These are phyloP conservation scores for Kwoniella heveanensis DNA, from an alignment of 768 basidiomycete genomes.

Conservation along the genomic window DNA sequence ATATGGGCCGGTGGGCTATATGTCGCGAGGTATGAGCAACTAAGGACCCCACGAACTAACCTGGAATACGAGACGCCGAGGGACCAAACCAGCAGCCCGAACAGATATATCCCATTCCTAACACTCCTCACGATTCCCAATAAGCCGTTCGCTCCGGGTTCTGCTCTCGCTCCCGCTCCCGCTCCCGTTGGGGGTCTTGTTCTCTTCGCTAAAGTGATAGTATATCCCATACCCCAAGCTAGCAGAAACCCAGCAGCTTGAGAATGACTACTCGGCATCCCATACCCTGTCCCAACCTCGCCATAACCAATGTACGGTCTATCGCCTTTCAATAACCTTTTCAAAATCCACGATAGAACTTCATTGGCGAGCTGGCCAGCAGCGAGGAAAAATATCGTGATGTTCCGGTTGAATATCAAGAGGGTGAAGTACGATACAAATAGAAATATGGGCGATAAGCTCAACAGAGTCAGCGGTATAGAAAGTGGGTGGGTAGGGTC, in stretches of 20 bases:
- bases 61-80: constrained; percentile 51
- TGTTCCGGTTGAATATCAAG: constrained; percentile 45
- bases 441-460: constrained; percentile 53
- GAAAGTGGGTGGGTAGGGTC: constrained; percentile 51
- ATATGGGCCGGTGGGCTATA: too few relatives aligned
- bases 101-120: constrained; percentile 25
- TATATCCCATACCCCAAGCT: constrained; percentile 45
- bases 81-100: constrained; percentile 46
- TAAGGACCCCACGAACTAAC: constrained; percentile 28
- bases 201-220: constrained; percentile 16
- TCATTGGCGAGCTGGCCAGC: constrained; percentile 49
- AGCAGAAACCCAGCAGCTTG: constrained; percentile 48
- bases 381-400: constrained; percentile 43
- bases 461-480: constrained; percentile 49
- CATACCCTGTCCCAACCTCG: constrained; percentile 50
- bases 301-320: constrained; percentile 43
- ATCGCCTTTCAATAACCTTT: constrained; percentile 39
- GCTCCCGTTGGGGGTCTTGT: background rate
- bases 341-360: constrained; percentile 41
- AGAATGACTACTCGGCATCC: constrained; percentile 54
- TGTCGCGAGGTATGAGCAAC: too few relatives aligned
- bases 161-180: background rate
- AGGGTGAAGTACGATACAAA: constrained; percentile 54
- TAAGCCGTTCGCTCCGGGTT: background rate
- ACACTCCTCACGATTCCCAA: constrained; percentile 11